These are phyloP conservation scores for Trypanosomatidae sp. DNA, from an alignment of 208 protist species.

Conservation along the genomic window DNA sequence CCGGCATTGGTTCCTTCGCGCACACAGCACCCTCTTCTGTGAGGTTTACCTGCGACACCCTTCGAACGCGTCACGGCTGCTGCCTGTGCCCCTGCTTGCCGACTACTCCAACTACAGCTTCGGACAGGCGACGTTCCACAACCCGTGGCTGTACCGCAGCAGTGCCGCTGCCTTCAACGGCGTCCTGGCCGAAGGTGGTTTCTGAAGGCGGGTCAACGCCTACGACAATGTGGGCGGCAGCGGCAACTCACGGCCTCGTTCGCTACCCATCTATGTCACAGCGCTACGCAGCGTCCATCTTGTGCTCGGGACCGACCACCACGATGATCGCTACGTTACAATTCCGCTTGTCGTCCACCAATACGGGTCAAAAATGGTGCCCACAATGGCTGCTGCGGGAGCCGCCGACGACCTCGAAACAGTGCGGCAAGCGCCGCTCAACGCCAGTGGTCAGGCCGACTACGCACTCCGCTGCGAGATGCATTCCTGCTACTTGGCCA, in stretches of 20 bases:
- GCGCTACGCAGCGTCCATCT: slow-evolving; percentile 37
- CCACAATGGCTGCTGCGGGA: slow-evolving; percentile 7
- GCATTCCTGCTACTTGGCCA: slow-evolving; percentile 39
- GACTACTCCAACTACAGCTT: slow-evolving; percentile 52
- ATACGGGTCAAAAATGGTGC: slow-evolving; percentile 48
- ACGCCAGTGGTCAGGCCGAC: neutral
- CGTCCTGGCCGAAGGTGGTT: slow-evolving; percentile 11
- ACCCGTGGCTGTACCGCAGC: slow-evolving; percentile 39
- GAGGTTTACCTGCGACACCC: slow-evolving; percentile 74
- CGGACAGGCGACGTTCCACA: slow-evolving; percentile 26
- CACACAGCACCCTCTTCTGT: slow-evolving; percentile 50
- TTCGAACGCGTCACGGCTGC: slow-evolving; percentile 39
- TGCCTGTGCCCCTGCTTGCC: slow-evolving; percentile 66
- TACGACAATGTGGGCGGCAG: slow-evolving; percentile 67
- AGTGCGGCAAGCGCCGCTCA: slow-evolving; percentile 25
- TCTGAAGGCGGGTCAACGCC: slow-evolving; percentile 64
- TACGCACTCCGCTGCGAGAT: slow-evolving; percentile 26
- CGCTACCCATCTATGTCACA: slow-evolving; percentile 27
- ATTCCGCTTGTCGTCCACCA: slow-evolving; percentile 56
- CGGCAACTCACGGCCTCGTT: neutral
- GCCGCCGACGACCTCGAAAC: slow-evolving; percentile 4
- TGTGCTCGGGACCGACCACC: slow-evolving; percentile 21
- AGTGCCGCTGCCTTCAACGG: slow-evolving; percentile 9
- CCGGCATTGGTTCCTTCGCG: slow-evolving; percentile 39
- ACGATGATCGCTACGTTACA: slow-evolving; percentile 1